Conservation (phyloP, 2,329 filamentous ascomycete genomes). For the Fusarium begoniae region DNA sequence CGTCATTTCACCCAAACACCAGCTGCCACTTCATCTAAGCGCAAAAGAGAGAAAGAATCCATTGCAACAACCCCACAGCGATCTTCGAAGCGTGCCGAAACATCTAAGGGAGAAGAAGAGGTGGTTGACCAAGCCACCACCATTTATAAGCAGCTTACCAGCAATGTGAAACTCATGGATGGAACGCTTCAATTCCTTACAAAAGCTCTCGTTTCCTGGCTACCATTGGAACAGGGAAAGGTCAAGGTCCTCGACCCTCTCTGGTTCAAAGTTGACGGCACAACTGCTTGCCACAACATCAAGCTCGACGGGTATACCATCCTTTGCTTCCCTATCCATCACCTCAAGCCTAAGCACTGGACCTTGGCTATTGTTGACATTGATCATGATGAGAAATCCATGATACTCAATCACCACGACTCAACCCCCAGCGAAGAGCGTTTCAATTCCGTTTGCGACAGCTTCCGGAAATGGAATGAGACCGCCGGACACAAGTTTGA, state of each 20-base stretch:
- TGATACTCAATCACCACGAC: not conserved
- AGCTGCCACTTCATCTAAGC: not conserved
- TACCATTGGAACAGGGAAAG: not conserved
- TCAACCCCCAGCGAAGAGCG: not conserved
- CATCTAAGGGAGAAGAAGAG: not conserved
- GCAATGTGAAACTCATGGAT: not conserved
- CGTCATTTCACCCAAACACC: not conserved
- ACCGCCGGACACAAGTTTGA: not conserved
- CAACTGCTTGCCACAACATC: not conserved
- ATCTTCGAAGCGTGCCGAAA: not conserved
- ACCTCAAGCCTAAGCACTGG: not conserved
- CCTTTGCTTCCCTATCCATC: conserved; percentile 5
- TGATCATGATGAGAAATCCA: not conserved
- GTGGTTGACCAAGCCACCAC: not conserved
- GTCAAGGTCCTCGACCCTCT: not conserved
- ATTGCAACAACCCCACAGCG: not conserved
- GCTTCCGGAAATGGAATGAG: not conserved
- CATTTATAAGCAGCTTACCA: not conserved
- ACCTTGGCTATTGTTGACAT: not conserved
- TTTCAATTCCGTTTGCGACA: not conserved
- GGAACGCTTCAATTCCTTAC: not conserved
- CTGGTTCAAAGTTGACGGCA: not conserved
- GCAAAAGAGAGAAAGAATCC: not conserved
- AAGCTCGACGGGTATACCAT: not conserved
- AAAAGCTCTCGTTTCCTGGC: not conserved